Evolutionary conservation across 2,329 filamentous ascomycete species (phyloP), one percentile per base, ranked within the genome.

Genomic region (Phoma sp.): DNA sequence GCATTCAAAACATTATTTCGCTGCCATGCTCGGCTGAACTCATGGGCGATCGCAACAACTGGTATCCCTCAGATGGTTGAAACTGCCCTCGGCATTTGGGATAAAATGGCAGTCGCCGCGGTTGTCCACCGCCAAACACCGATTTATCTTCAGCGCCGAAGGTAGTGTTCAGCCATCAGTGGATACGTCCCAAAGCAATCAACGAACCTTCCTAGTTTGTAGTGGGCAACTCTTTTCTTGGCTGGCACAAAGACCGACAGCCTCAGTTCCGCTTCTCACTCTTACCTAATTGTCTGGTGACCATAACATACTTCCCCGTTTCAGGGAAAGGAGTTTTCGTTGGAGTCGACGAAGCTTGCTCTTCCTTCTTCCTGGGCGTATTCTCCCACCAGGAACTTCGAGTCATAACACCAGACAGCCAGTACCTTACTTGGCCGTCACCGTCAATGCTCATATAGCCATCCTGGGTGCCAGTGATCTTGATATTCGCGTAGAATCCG

Each of bases 361-460:
- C 26, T 14, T 34, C 34, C 14, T 59, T 54, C 32, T 47, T 33
- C 17, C 26, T 28, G 3, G 20, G 26, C 6, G 28, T 23, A 34
- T 60, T 61, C 21, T 65, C 61, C 59, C 58, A 58, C 61, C 60
- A 65, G 14, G 58, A 64, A 4, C 40, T 48, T 10, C 17, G 20
- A 6, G 33, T 37, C 29, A 54, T 23, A 18, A 55, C 34, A n/a
- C 53, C 55, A 29, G 32, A 51, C 5, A 49, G 49, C 62, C 63
- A 71, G 34, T 64, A 71, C 33, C 65, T 57, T 6, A 62, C 60
- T 12, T 61, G 65, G 1, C 51, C 55, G 55, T 71, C 68, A 10
- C 65, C 63, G 53, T 69, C 59, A 7, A 67, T 49, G 28, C 53
- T 66, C 4, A 69, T n/a, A 45, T 69, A 71, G 3, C 51, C 47